phyloP scores from a whole-genome alignment of 2,329 filamentous ascomycete species.

The Talaromyces sp. region DNA sequence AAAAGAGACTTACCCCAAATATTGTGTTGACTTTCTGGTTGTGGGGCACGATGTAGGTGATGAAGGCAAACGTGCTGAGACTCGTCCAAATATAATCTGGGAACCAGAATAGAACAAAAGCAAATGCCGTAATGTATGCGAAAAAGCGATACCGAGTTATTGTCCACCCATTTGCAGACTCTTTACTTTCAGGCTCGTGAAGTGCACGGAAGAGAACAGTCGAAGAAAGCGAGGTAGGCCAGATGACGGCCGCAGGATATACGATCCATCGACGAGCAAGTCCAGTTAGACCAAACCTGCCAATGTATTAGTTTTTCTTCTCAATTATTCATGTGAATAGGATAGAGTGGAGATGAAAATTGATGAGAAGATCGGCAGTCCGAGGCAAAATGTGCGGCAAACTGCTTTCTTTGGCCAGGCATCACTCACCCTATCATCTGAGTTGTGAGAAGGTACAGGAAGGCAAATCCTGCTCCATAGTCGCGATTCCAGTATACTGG shows the following conservation, averaged over 20 bases:
- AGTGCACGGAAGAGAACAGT: constrained; percentile 72
- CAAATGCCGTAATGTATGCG: constrained; percentile 54
- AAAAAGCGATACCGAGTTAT: constrained; percentile 71
- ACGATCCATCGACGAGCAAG: constrained; percentile 66
- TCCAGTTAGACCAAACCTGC: constrained; percentile 67
- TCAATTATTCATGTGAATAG: too few species aligned
- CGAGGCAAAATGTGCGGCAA: too few species aligned
- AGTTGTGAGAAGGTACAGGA: constrained; percentile 55
- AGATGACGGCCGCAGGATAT: constrained; percentile 68
- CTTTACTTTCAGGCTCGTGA: constrained; percentile 57
- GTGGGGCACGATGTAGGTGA: too few species aligned
- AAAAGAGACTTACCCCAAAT: too few species aligned
- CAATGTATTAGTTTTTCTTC: not conserved
- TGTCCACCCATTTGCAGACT: constrained; percentile 60
- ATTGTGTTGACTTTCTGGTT: too few species aligned
- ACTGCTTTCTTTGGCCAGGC: too few species aligned
- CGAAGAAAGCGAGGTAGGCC: constrained; percentile 69
- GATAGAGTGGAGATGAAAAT: too few species aligned
- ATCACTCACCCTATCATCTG: constrained; percentile 59
- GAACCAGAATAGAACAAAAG: constrained; percentile 65
- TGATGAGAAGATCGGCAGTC: too few species aligned
- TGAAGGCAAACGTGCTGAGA: too few species aligned
- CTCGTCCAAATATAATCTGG: constrained; percentile 71
- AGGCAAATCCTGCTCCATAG: constrained; percentile 35
- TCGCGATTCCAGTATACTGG: constrained; percentile 40